Base-by-base conservation (phyloP, 345 rosid genomes). In the Cardiospermum halicacabum region DNA sequence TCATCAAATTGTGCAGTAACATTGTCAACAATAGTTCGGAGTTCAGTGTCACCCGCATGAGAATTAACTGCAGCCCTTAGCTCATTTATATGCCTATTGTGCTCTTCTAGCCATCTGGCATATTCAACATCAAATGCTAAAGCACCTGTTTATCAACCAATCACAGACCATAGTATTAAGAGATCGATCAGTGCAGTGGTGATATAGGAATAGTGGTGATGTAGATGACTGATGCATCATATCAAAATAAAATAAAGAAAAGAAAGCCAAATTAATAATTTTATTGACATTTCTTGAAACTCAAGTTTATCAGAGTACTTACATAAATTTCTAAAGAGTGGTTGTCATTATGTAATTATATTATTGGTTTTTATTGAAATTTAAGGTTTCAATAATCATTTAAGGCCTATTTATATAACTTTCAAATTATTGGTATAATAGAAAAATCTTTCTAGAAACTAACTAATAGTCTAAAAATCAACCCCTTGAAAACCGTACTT, bases 81-180 rank as follows among this genome's bases (percentile, higher is more conserved):
- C 83, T 92, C 98, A 26, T 58, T 85, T 54, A 89, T 80, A 51
- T 71, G 89, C 75, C 68, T 78, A 71, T 80, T 89, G 58, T 87
- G 88, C 70, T 92, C 98, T 72, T 89, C 98, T 28, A 89, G 81
- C 96, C 98, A 92, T 63, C 95, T 80, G 16, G 87, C 82, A 78
- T 92, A 82, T 67, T 87, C 96, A 5, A 78, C 91, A 69, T 92
- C 94, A 80, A 92, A 92, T 69, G 94, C 92, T 78, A 87, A 71
- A 53, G 92, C 96, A 77, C 97, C 98, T 92, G 78, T 30, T 43
- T 24, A 62, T 43, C 49, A 67, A 58, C 24, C 62, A 62, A 49
- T 60, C 26, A 18, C 26, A 37, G 31, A 53, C 31, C 67, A 28
- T 26, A 40, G 34, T 49, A 30, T 21, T 27, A 1, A 11, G 47